A percentile compares a stretch with the other conserved stretches of the same genome.
Conservation (phyloP, 2,329 filamentous ascomycete genomes). For the Waltergamsia citrina region DNA sequence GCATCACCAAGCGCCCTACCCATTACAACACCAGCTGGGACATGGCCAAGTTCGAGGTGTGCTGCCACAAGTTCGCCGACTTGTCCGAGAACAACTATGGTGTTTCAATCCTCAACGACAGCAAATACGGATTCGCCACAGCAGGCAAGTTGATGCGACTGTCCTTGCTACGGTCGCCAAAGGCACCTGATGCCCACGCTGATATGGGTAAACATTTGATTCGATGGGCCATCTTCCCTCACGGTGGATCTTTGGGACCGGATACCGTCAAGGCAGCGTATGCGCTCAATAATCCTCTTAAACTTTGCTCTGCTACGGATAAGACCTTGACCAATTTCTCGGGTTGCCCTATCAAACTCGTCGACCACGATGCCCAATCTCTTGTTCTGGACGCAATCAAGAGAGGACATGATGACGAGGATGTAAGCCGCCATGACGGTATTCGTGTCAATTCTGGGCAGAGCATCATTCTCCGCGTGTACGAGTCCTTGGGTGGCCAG, state of each 20-base stretch:
- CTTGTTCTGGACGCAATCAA: constrained; percentile 86
- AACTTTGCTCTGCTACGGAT: constrained; percentile 15
- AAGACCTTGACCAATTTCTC: constrained; percentile 14
- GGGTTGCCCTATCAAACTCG: constrained; percentile 52
- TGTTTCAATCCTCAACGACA: constrained; percentile 88
- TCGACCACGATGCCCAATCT: constrained; percentile 45
- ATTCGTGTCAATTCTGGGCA: constrained; percentile 59
- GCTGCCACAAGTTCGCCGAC: constrained; percentile 90
- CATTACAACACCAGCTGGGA: constrained; percentile 98
- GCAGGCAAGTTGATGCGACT: constrained; percentile 83
- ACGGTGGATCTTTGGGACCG: constrained; percentile 61
- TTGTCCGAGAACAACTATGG: constrained; percentile 82
- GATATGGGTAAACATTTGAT: constrained; percentile 89
- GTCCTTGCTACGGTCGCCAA: constrained; percentile 75
- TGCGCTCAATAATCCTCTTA: constrained; percentile 81
- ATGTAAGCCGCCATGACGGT: constrained; percentile 52
- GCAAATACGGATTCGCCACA: constrained; percentile 93
- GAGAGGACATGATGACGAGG: constrained; percentile 81
- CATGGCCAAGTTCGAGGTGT: constrained; percentile 97
- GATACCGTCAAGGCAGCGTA: constrained; percentile 74
- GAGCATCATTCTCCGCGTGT: constrained; percentile 77
- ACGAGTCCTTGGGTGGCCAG: constrained; percentile 80
- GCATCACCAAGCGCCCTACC: constrained; percentile 78
- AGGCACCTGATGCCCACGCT: constrained; percentile 85
- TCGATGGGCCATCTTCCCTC: constrained; percentile 84